Conservation (phyloP, 108 stramenopile species). For the Chaetoceros muelleri region DNA sequence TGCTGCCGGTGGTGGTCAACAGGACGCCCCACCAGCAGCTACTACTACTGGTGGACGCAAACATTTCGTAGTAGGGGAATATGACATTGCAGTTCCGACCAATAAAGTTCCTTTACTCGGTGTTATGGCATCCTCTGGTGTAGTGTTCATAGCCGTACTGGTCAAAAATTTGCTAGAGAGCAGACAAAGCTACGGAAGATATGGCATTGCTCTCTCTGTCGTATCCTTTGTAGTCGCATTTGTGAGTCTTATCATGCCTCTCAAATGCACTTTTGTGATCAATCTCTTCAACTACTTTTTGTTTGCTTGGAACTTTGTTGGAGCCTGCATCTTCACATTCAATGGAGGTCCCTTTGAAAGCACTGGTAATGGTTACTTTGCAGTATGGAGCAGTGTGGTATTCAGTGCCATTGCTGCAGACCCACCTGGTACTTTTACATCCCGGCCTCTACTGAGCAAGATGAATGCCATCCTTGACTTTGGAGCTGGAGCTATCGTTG, state of each 20-base stretch:
- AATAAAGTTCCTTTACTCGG: background rate
- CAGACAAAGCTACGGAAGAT: background rate
- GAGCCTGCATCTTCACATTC: conserved; percentile 49
- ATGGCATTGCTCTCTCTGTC: background rate
- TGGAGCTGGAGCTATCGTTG: background rate
- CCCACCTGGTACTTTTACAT: background rate
- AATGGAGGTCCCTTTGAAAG: conserved; percentile 32
- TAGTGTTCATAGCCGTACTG: background rate
- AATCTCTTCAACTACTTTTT: conserved; percentile 8
- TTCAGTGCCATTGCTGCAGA: background rate
- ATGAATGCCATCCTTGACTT: background rate
- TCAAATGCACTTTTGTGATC: background rate
- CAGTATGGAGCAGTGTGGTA: conserved; percentile 14
- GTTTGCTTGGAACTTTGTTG: conserved; percentile 43
- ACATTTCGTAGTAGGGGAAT: background rate
- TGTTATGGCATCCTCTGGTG: background rate
- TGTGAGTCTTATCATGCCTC: background rate
- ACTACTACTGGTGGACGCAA: background rate
- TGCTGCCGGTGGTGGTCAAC: no score
- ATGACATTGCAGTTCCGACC: background rate
- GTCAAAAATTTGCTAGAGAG: background rate
- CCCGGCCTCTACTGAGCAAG: background rate
- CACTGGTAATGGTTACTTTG: conserved; percentile 51
- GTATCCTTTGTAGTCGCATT: background rate
- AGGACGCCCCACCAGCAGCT: background rate